Evolutionary conservation across 305 asterid species (phyloP).

Genomic region (Fraxinus latifolia): DNA sequence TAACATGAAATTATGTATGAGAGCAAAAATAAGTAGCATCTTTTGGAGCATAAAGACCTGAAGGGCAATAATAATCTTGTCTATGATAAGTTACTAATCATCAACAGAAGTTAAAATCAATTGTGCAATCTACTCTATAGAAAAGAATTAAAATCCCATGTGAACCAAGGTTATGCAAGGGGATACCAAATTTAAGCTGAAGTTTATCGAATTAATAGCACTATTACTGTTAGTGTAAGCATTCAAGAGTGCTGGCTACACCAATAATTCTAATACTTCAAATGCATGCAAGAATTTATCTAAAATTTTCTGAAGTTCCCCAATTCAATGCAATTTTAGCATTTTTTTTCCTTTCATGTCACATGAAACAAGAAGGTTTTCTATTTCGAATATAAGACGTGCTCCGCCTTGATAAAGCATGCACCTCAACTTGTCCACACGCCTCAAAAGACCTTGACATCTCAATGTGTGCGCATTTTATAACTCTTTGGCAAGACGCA

Average conservation of each 20-base stretch:
- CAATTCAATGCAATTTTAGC: not conserved
- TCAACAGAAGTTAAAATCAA: not conserved
- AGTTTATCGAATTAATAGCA: not conserved
- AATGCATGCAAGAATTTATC: not conserved
- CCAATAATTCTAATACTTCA: not conserved
- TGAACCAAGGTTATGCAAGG: not conserved
- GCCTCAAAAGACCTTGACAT: not conserved
- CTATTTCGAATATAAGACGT: not conserved
- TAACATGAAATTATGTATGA: conserved; percentile 2
- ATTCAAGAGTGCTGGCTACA: not conserved
- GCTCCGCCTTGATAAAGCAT: not conserved
- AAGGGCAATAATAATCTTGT: not conserved
- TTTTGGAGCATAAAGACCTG: not conserved
- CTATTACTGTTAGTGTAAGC: not conserved
- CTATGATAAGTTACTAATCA: not conserved
- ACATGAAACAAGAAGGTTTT: not conserved
- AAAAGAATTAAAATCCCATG: not conserved
- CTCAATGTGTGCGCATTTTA: not conserved
- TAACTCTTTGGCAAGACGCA: not conserved
- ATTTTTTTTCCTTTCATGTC: not conserved
- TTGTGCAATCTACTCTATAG: not conserved
- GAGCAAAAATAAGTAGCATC: not conserved
- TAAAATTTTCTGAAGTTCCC: not conserved
- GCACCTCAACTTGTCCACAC: not conserved
- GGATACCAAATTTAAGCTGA: not conserved